These are phyloP conservation scores for Jaenimonas drosophilae DNA, from an alignment of 208 protist genomes.

Conservation along the genomic window DNA sequence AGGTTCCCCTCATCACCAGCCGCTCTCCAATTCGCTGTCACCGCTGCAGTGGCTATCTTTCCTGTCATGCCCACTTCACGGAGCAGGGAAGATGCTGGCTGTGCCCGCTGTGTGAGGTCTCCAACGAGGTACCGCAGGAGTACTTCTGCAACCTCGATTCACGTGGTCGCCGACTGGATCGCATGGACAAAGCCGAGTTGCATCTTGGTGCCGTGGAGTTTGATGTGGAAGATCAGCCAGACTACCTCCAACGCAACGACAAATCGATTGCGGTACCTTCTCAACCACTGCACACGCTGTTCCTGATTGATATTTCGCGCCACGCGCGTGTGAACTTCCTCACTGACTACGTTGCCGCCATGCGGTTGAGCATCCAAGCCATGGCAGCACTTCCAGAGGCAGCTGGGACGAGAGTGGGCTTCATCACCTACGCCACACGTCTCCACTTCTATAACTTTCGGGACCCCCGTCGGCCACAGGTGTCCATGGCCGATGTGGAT, in stretches of 20 bases:
- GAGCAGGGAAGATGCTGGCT: constrained; percentile 82
- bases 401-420: constrained; percentile 77
- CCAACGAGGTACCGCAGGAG: constrained; percentile 52
- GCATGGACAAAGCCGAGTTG: constrained; percentile 49
- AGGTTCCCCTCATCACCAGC: constrained; percentile 52
- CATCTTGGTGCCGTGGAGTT: constrained; percentile 76
- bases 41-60: constrained; percentile 91
- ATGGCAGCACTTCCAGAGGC: constrained; percentile 72
- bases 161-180: constrained; percentile 50
- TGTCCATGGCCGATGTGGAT: constrained; percentile 74
- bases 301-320: constrained; percentile 74
- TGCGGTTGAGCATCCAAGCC: constrained; percentile 38
- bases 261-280: constrained; percentile 19
- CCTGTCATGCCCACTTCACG: constrained; percentile 71
- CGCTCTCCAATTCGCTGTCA: constrained; percentile 85
- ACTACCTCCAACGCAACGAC: constrained; percentile 60
- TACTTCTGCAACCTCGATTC: constrained; percentile 87
- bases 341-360: constrained; percentile 54
- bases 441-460: constrained; percentile 89
- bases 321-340: constrained; percentile 52
- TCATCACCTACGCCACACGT: constrained; percentile 80
- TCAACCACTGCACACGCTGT: constrained; percentile 76
- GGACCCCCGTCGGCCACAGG: constrained; percentile 62
- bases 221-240: constrained; percentile 67
- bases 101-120: constrained; percentile 86